Base-by-base conservation (phyloP, 1,284 basidiomycete genomes). In the Sanguinoderma infundibulare region DNA sequence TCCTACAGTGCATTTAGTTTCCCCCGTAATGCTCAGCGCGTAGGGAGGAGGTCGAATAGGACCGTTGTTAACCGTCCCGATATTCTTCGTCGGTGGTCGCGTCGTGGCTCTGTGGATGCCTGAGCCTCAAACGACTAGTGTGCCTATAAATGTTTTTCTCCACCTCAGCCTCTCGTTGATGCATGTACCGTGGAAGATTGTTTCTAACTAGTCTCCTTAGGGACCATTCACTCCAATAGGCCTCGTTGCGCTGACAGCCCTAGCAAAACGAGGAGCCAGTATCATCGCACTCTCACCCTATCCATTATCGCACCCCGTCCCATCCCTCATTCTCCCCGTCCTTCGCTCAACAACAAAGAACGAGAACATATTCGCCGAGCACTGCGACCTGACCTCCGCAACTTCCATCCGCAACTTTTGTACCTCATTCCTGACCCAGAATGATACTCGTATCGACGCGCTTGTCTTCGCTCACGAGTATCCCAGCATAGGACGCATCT, bases 391-490 rank as follows among this genome's bases (percentile, higher is more conserved):
- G 1, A 63, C 80, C 1, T 88, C 87, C 0, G 83, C 89, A 0
- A 73, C 80, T 0, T 87, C 87, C 6, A 83, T 93, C 10, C 83
- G 85, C 32, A 77, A 80, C 3, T 93, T 94, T 70, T 90, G 86
- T 70, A 85, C 82, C 1, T 76, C 79, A 2, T 91, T 91, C 73
- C 72, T 89, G 39, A 85, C 85, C 4, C 85, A 81, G 0, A 79
- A 86, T 52, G 85, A 91, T 36, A 83, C 85, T 38, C 77, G 90
- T 22, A 68, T 94, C 14, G 91, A 94, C 60, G 90, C 85, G 0
- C 75, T 93, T 53, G 74, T 94, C 17, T 87, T 91, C 61, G 82
- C 83, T 3, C 91, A 93, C 69, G 91, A 92, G 69, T 91, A 92
- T 68, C 77, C 78, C 20, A 84, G 85, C 51, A 79, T 90, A 42